phyloP scores from a whole-genome alignment of 2,329 filamentous ascomycete genomes.

The Fusarium longipes region DNA sequence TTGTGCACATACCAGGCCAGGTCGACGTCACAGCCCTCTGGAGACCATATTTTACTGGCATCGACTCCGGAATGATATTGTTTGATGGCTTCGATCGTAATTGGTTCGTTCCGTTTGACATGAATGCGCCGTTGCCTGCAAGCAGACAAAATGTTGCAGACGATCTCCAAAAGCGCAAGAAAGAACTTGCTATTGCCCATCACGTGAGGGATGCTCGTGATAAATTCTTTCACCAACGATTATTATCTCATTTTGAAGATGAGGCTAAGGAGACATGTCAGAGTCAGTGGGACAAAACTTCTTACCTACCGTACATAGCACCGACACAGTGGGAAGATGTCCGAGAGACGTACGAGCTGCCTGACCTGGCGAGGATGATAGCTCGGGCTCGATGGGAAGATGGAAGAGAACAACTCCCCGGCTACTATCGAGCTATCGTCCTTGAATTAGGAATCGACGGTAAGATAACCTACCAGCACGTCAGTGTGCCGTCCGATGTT shows the following conservation, averaged over 20 bases:
- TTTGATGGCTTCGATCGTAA: slow-evolving; percentile 43
- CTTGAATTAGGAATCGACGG: slow-evolving; percentile 33
- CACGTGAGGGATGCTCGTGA: not conserved
- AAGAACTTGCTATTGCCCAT: slow-evolving; percentile 13
- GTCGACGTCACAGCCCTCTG: slow-evolving; percentile 37
- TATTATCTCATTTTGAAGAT: slow-evolving; percentile 19
- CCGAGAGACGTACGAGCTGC: not conserved
- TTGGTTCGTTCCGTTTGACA: slow-evolving; percentile 41
- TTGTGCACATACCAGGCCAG: slow-evolving; percentile 32
- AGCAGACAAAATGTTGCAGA: slow-evolving; percentile 17
- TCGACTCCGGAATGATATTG: slow-evolving; percentile 23
- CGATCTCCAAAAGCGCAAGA: slow-evolving; percentile 10
- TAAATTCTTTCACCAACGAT: not conserved
- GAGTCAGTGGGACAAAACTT: slow-evolving; percentile 34
- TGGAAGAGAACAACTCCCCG: slow-evolving; percentile 30
- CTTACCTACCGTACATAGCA: not conserved
- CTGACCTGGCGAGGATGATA: slow-evolving; percentile 28
- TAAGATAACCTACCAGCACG: slow-evolving; percentile 22
- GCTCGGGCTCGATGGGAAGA: slow-evolving; percentile 35
- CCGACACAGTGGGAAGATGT: slow-evolving; percentile 30
- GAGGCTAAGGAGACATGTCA: slow-evolving; percentile 30
- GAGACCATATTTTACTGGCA: slow-evolving; percentile 29
- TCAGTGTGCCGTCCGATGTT: slow-evolving; percentile 22
- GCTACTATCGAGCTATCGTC: slow-evolving; percentile 31
- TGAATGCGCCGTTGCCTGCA: slow-evolving; percentile 18